These are phyloP conservation scores for Plasmodium vivax DNA, from an alignment of 169 alveolate genomes.

Conservation along the genomic window DNA sequence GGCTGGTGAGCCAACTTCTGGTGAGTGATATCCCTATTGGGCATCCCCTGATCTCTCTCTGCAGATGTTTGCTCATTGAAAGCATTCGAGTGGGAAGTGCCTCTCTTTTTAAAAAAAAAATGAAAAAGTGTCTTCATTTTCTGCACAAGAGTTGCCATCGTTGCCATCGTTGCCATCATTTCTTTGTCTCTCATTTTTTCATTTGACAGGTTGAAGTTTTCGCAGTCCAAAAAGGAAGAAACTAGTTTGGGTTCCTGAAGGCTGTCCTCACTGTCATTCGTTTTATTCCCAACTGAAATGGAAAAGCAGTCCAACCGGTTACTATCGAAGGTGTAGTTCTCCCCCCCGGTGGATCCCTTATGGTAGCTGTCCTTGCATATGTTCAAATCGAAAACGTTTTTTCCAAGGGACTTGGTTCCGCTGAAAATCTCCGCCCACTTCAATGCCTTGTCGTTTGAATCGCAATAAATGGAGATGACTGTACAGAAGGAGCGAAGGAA, in stretches of 20 bases:
- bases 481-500: conserved; percentile 80
- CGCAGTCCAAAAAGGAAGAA: conserved; percentile 23
- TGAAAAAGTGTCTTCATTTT: background rate
- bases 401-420: conserved; percentile 80
- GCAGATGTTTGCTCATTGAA: conserved; percentile 7
- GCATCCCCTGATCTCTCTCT: background rate
- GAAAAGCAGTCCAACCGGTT: conserved; percentile 49
- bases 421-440: conserved; percentile 82
- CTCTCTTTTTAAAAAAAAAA: conserved; percentile 6
- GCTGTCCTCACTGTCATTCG: background rate
- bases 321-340: conserved; percentile 32
- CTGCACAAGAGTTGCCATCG: background rate
- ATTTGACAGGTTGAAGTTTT: conserved; percentile 7
- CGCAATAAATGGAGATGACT: conserved; percentile 82
- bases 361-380: conserved; percentile 2
- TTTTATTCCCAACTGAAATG: conserved; percentile 16
- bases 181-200: conserved; percentile 11
- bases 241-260: background rate
- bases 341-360: background rate
- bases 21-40: background rate
- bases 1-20: conserved; percentile 48
- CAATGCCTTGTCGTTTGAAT: conserved; percentile 80
- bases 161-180: background rate
- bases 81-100: background rate
- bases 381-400: conserved; percentile 78